Percentiles rank a stretch among this genome's conserved stretches.
Conservation (phyloP, 1,284 basidiomycete genomes). For the Heterobasidion parviporum region DNA sequence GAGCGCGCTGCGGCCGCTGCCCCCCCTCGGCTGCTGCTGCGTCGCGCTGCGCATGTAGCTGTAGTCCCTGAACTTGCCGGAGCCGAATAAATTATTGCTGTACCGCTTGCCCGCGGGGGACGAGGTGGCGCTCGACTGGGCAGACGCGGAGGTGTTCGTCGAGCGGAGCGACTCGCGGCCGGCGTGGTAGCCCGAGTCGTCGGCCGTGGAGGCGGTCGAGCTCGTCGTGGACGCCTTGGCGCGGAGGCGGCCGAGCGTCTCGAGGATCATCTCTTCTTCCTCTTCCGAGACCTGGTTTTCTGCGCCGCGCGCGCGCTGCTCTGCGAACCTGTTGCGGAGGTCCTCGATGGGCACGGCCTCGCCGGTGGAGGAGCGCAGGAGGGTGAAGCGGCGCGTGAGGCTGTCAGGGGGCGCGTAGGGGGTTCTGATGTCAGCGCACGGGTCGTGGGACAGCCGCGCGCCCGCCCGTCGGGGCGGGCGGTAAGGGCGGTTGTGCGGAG, state of each 20-base stretch:
- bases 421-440: constrained; percentile 4
- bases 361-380: constrained; percentile 60
- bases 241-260: constrained; percentile 56
- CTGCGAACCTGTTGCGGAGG: constrained; percentile 57
- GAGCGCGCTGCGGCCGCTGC: constrained; percentile 36
- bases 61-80: constrained; percentile 67
- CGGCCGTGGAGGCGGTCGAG: constrained; percentile 7
- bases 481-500: constrained; percentile 2
- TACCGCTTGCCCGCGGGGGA: constrained; percentile 59
- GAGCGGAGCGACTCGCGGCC: constrained; percentile 34
- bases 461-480: too few species aligned
- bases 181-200: constrained; percentile 7
- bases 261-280: constrained; percentile 76
- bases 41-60: constrained; percentile 51
- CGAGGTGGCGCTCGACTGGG: constrained; percentile 22
- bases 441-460: neutral
- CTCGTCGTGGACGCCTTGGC: constrained; percentile 21
- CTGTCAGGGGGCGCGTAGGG: constrained; percentile 27
- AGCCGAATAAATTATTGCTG: constrained; percentile 78
- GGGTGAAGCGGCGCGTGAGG: constrained; percentile 70
- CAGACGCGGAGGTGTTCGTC: constrained; percentile 30
- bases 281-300: constrained; percentile 65
- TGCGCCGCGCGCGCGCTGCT: constrained; percentile 62
- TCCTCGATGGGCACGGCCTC: constrained; percentile 56
- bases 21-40: constrained; percentile 30